phyloP scores from a whole-genome alignment of 2,329 filamentous ascomycete genomes.

The Penicillium italicum region DNA sequence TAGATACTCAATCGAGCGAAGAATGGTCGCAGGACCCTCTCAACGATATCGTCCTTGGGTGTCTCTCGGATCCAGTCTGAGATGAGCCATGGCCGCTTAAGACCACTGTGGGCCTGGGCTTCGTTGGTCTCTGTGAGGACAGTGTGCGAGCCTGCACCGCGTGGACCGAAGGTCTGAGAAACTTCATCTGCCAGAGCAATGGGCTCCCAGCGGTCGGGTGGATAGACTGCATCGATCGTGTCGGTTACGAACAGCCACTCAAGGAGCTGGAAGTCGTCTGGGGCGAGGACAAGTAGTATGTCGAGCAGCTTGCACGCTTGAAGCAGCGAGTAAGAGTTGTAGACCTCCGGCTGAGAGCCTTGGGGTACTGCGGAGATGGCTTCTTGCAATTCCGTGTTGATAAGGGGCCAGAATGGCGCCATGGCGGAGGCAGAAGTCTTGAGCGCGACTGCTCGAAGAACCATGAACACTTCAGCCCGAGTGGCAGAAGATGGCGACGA shows the following conservation, averaged over 20 bases:
- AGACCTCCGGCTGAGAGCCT: conserved; percentile 68
- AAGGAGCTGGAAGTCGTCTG: conserved; percentile 96
- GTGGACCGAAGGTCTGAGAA: conserved; percentile 66
- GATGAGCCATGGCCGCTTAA: conserved; percentile 43
- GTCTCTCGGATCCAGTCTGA: conserved; percentile 51
- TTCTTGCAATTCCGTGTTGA: conserved; percentile 80
- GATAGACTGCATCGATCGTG: conserved; percentile 92
- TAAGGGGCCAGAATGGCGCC: conserved; percentile 80
- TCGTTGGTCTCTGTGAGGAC: conserved; percentile 30
- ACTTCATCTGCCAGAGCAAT: conserved; percentile 80
- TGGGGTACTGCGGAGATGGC: conserved; percentile 72
- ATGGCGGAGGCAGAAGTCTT: conserved; percentile 76
- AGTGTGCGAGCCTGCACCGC: conserved; percentile 27
- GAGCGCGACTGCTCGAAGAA: conserved; percentile 76
- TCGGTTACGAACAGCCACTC: conserved; percentile 98
- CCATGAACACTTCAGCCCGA: conserved; percentile 82
- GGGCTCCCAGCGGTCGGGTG: conserved; percentile 64
- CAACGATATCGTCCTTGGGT: conserved; percentile 61
- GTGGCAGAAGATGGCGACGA: conserved; percentile 91
- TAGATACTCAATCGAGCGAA: conserved; percentile 89
- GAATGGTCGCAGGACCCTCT: conserved; percentile 78
- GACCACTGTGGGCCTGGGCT: conserved; percentile 21
- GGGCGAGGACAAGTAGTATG: conserved; percentile 75
- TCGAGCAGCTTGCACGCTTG: conserved; percentile 95
- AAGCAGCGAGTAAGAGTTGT: conserved; percentile 71